Percentiles rank a stretch among this genome's conserved stretches.
phyloP scores from a whole-genome alignment of 257 asterid species.

The Misopates orontium region DNA sequence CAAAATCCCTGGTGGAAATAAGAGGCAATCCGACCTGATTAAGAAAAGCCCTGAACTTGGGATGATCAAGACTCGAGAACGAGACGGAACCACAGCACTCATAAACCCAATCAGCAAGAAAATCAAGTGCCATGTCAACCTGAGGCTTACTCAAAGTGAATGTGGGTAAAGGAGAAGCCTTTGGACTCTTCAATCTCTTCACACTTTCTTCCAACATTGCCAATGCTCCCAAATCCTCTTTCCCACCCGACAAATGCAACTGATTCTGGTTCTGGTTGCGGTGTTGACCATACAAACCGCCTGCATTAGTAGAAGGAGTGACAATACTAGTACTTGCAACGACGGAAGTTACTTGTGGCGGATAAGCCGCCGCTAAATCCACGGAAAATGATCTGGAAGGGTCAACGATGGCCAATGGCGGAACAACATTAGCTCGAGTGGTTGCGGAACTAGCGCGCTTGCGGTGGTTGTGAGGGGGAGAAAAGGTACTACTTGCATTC shows the following conservation, averaged over 20 bases:
- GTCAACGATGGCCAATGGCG: constrained; percentile 68
- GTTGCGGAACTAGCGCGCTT: constrained; percentile 27
- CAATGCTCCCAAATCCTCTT: constrained; percentile 85
- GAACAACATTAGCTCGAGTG: constrained; percentile 39
- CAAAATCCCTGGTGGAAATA: constrained; percentile 58
- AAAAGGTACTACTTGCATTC: neutral
- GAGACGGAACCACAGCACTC: constrained; percentile 91
- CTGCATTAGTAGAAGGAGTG: constrained; percentile 33
- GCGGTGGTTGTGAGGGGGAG: constrained; percentile 7
- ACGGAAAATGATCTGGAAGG: constrained; percentile 62
- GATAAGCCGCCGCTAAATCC: constrained; percentile 44
- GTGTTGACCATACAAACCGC: constrained; percentile 45
- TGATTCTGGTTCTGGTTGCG: constrained; percentile 52
- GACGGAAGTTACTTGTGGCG: constrained; percentile 29
- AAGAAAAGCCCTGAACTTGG: constrained; percentile 83
- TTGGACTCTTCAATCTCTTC: constrained; percentile 85
- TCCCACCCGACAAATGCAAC: constrained; percentile 81
- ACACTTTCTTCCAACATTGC: constrained; percentile 92
- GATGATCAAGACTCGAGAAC: constrained; percentile 80
- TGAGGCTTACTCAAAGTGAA: constrained; percentile 59
- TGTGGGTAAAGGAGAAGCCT: constrained; percentile 49
- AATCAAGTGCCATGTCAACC: constrained; percentile 69
- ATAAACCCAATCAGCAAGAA: constrained; percentile 82
- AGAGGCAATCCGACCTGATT: constrained; percentile 76
- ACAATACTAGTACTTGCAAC: constrained; percentile 39